Evolutionary conservation across 2,329 filamentous ascomycete species (phyloP).

Genomic region (Monosporascus ibericus): DNA sequence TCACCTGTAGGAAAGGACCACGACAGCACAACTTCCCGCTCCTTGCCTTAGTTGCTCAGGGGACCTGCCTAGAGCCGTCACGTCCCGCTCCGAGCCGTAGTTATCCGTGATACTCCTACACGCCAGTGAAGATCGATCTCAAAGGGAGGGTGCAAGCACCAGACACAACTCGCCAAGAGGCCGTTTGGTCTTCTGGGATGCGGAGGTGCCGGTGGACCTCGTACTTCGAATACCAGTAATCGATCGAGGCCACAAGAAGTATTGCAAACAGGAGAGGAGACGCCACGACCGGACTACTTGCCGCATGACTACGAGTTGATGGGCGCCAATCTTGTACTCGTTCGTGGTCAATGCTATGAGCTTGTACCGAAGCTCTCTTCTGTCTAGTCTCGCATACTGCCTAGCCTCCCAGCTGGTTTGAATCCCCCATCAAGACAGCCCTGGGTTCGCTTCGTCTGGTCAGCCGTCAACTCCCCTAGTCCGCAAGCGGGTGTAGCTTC

Average conservation of each 20-base stretch:
- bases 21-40: background rate
- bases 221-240: slow-evolving; percentile 22
- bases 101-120: background rate
- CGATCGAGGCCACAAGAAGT: slow-evolving; percentile 13
- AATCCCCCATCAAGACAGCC: slow-evolving; percentile 1
- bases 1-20: background rate
- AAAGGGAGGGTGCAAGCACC: background rate
- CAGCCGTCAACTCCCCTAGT: slow-evolving; percentile 3
- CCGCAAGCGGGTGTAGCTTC: slow-evolving; percentile 7
- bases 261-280: slow-evolving; percentile 8
- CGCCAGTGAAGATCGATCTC: background rate
- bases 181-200: slow-evolving; percentile 29
- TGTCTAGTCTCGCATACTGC: slow-evolving; percentile 6
- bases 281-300: slow-evolving; percentile 7
- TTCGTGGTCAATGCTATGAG: slow-evolving; percentile 18
- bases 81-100: background rate
- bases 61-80: background rate
- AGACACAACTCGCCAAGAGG: slow-evolving; percentile 17
- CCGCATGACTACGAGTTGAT: slow-evolving; percentile 10
- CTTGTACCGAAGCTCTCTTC: slow-evolving; percentile 11
- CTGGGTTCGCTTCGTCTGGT: background rate
- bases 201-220: slow-evolving; percentile 28
- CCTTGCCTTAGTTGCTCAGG: background rate
- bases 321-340: slow-evolving; percentile 9
- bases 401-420: slow-evolving; percentile 5